Evolutionary conservation across 2,329 filamentous ascomycete species (phyloP), one percentile per base, ranked within the genome.

Genomic region (Leptographium galeiforme): DNA sequence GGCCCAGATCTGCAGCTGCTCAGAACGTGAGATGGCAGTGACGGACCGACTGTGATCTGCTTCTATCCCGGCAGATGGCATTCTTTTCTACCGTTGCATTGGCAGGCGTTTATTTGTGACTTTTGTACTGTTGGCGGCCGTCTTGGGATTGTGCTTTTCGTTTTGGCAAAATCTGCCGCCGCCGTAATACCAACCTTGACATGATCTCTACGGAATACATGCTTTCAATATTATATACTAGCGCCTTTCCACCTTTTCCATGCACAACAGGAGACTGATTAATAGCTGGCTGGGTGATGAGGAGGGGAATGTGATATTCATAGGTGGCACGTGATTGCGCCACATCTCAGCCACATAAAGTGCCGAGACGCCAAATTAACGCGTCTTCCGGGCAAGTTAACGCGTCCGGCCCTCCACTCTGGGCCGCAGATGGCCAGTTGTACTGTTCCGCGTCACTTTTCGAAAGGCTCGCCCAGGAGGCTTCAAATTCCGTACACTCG

Each of bases 311-410:
- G 25, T 5, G 25, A 25, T 25, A 36, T 36, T 36, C 8, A 8
- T 8, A 36, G 3, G 8, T 36, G 14, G 11, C 39, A 40, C 14
- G 39, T 40, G 39, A 36, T 13, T 36, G 12, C 34, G 19, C 18
- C 19, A n/a, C 25, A 32, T 25, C 12, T 16, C 48, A 48, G 48
- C 34, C 53, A 54, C 43, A 54, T 18, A 10, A n/a, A 40, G 51
- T 46, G 46, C 36, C 12, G 8, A 7, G 7, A 50, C 53, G 55
- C 50, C 56, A 57, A 56, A 57, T 58, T 52, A 55, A 59, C 57
- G 58, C 60, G 60, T 60, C n/a, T 47, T 47, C 30, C 51, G 13
- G 8, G 33, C 16, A 41, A 8, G 30, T 46, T 48, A 47, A 53
- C 52, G 47, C 47, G 52, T 53, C 32, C 11, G 16, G 8, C 8